These are phyloP conservation scores for Trypanosoma scelopori DNA, from an alignment of 208 protist genomes.

Conservation along the genomic window DNA sequence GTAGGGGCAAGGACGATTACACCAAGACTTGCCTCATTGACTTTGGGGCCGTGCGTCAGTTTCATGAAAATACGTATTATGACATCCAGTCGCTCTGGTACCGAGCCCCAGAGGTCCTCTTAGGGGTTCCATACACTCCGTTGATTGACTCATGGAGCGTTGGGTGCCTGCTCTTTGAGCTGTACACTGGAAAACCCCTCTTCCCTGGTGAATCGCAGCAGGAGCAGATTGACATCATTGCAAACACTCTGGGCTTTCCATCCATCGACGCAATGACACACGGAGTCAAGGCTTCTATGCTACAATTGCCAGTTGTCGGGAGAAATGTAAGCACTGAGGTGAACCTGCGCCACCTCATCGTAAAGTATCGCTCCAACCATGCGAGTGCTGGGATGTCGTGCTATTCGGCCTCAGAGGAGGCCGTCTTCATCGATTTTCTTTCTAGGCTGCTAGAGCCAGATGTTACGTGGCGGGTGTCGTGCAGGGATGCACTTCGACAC, in stretches of 20 bases:
- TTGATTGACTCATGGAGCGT: constrained; percentile 93
- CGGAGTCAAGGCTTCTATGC: constrained; percentile 38
- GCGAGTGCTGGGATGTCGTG: neutral
- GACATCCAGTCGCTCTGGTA: constrained; percentile 96
- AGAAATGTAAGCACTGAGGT: constrained; percentile 9
- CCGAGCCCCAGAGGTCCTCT: constrained; percentile 90
- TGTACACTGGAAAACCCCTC: constrained; percentile 91
- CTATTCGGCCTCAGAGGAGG: constrained; percentile 29
- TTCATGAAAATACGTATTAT: constrained; percentile 94
- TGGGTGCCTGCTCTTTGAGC: constrained; percentile 91
- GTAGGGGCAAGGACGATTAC: constrained; percentile 20
- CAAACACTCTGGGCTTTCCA: constrained; percentile 87
- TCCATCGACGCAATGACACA: constrained; percentile 61
- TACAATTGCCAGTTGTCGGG: constrained; percentile 35
- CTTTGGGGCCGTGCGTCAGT: constrained; percentile 96
- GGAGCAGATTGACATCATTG: constrained; percentile 91
- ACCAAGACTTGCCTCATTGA: constrained; percentile 91
- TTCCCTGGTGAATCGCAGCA: constrained; percentile 91
- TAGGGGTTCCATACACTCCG: constrained; percentile 88
- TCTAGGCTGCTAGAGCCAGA: constrained; percentile 68
- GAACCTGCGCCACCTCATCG: constrained; percentile 18
- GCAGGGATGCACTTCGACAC: constrained; percentile 68
- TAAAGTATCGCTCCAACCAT: constrained; percentile 15
- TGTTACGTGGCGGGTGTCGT: constrained; percentile 51
- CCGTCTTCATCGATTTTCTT: constrained; percentile 65